Percentiles rank a stretch among this genome's conserved stretches.
Conservation (phyloP, 177 flowering plant species). For the Vitis hybrid region DNA sequence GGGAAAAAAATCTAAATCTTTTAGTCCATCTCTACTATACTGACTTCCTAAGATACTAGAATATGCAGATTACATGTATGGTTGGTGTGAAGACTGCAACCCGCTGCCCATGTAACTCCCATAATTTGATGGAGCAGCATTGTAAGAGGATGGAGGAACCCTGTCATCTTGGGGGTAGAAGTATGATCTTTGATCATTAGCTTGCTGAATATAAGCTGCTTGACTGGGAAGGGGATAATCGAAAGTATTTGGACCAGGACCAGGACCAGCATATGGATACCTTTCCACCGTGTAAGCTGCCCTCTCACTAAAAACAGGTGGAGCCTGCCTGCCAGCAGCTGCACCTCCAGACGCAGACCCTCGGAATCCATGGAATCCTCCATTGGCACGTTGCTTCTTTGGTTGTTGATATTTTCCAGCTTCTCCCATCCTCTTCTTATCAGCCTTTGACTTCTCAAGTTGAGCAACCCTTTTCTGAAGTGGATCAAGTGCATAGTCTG, state of each 20-base stretch:
- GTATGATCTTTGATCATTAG: constrained; percentile 34
- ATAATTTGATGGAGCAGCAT: constrained; percentile 29
- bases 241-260: constrained; percentile 14
- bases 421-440: constrained; percentile 44
- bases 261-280: constrained; percentile 40
- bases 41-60: neutral
- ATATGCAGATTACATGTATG: constrained; percentile 29
- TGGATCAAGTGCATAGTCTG: constrained; percentile 58
- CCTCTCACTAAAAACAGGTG: constrained; percentile 25
- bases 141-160: constrained; percentile 23
- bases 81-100: constrained; percentile 40
- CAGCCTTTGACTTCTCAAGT: constrained; percentile 49
- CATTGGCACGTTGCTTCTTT: constrained; percentile 43
- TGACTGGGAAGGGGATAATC: constrained; percentile 41
- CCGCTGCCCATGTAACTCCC: constrained; percentile 36
- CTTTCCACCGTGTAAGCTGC: constrained; percentile 40
- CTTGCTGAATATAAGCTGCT: constrained; percentile 30
- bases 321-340: constrained; percentile 28
- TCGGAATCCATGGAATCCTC: constrained; percentile 32
- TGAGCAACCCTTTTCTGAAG: constrained; percentile 57
- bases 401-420: constrained; percentile 25
- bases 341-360: constrained; percentile 10
- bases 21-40: constrained; percentile 1
- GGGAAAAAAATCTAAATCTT: no score
- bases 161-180: constrained; percentile 44